These are phyloP conservation scores for Aspergillus funiculosus DNA, from an alignment of 495 filamentous ascomycete genomes.

Conservation along the genomic window DNA sequence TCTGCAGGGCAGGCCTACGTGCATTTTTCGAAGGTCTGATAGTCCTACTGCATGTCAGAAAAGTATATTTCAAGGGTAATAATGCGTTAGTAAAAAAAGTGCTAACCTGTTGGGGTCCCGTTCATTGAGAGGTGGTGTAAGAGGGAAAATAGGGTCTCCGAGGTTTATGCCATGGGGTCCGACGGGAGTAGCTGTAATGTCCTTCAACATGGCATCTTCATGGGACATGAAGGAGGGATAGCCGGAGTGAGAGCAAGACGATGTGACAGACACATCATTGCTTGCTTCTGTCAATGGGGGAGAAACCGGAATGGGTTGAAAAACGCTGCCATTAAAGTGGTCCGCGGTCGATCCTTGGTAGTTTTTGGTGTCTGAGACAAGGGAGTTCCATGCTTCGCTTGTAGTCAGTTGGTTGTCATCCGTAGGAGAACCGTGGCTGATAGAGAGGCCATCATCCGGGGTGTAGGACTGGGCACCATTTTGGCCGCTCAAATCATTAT, in stretches of 20 bases:
- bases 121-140: constrained; percentile 37
- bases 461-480: constrained; percentile 31
- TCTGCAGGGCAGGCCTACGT: constrained; percentile 33
- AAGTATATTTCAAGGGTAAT: neutral
- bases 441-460: constrained; percentile 40
- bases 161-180: constrained; percentile 37
- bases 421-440: constrained; percentile 39
- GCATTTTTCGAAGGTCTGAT: constrained; percentile 36
- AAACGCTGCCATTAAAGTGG: constrained; percentile 34
- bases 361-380: constrained; percentile 34
- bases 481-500: constrained; percentile 39
- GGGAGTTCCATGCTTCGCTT: constrained; percentile 38
- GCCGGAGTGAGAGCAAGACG: constrained; percentile 40
- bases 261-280: constrained; percentile 43
- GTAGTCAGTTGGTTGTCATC: constrained; percentile 37
- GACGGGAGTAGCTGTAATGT: constrained; percentile 32
- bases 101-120: constrained; percentile 45
- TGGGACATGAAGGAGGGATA: constrained; percentile 36
- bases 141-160: constrained; percentile 40
- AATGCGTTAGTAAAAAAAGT: neutral
- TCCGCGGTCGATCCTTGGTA: constrained; percentile 39
- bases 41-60: constrained; percentile 30
- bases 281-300: constrained; percentile 44
- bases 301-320: constrained; percentile 39
- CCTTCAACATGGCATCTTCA: constrained; percentile 39